Conservation (phyloP, 345 rosid species). For the Eutrema japonicum region DNA sequence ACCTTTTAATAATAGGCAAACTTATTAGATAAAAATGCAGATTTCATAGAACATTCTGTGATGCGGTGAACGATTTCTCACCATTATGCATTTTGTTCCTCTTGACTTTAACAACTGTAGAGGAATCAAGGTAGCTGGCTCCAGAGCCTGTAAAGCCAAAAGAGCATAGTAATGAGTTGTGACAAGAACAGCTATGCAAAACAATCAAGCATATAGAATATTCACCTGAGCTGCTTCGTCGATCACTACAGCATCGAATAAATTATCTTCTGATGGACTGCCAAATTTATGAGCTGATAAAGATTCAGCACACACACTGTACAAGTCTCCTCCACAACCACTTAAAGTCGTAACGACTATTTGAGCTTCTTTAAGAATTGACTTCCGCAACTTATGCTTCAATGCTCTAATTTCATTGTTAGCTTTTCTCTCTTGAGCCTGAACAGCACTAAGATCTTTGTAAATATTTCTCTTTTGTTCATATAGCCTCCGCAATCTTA, state of each 20-base stretch:
- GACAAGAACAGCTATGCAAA: conserved; percentile 34
- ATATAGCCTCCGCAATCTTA: conserved; percentile 70
- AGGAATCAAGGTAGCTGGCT: conserved; percentile 99
- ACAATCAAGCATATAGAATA: conserved; percentile 29
- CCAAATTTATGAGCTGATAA: conserved; percentile 69
- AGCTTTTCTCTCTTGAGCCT: conserved; percentile 77
- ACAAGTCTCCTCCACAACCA: conserved; percentile 99
- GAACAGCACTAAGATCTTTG: conserved; percentile 81
- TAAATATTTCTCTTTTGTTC: conserved; percentile 83
- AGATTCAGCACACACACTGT: conserved; percentile 87
- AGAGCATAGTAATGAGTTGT: conserved; percentile 22
- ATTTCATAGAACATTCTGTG: background rate
- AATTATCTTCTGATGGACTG: conserved; percentile 72
- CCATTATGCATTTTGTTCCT: conserved; percentile 92
- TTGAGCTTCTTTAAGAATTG: conserved; percentile 90
- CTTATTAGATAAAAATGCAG: conserved; percentile 13
- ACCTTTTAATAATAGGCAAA: conserved; percentile 55
- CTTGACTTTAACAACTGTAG: conserved; percentile 86
- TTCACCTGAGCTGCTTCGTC: conserved; percentile 99
- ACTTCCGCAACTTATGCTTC: conserved; percentile 77
- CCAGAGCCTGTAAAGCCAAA: conserved; percentile 73
- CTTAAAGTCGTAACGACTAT: conserved; percentile 90
- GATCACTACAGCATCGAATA: conserved; percentile 91
- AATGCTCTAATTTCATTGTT: conserved; percentile 68
- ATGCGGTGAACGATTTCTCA: conserved; percentile 42